Evolutionary conservation across 2,329 filamentous ascomycete genomes (phyloP), one percentile per base, ranked within the genome.

Genomic region (Hypomyces perniciosus): DNA sequence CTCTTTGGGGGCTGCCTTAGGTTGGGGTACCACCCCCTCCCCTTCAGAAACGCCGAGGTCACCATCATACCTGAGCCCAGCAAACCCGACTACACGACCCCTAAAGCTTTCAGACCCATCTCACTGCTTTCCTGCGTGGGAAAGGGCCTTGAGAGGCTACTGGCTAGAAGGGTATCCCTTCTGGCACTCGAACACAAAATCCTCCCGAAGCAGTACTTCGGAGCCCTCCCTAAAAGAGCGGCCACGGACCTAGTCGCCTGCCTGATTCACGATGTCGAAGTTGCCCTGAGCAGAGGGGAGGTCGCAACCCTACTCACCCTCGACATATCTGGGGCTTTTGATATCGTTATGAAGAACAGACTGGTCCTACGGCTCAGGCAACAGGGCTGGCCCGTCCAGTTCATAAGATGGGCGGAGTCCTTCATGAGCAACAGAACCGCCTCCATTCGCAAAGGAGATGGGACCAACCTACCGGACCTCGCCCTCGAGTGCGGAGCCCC

Each of bases 121-220:
- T 61, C 59, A 42, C 56, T 65, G 10, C 57, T 63, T 6, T 60
- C 55, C 5, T 61, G 45, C 34, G 55, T 65, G 3, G 54, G 60
- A n/a, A 65, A 65, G 47, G 55, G 62, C 1, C 55, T 64, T 6
- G 59, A 65, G 48, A 50, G 57, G 12, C 43, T 65, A 4, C 52
- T 64, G 8, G 57, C 57, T 38, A 52, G 53, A 43, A 48, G 56
- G 33, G 50, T 63, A 8, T 55, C 55, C 38, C 37, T n/a, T n/a
- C n/a, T 20, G n/a, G 37, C 27, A 29, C 50, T 59, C 20, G 57
- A n/a, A n/a, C n/a, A n/a, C n/a, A n/a, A n/a, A n/a, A n/a, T n/a
- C n/a, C n/a, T n/a, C n/a, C n/a, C n/a, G n/a, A n/a, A n/a, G n/a
- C n/a, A n/a, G n/a, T n/a, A n/a, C n/a, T n/a, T n/a, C 54, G 52